Base-by-base conservation (phyloP, 768 basidiomycete species). In the Pilatotrama ljubarskyi region DNA sequence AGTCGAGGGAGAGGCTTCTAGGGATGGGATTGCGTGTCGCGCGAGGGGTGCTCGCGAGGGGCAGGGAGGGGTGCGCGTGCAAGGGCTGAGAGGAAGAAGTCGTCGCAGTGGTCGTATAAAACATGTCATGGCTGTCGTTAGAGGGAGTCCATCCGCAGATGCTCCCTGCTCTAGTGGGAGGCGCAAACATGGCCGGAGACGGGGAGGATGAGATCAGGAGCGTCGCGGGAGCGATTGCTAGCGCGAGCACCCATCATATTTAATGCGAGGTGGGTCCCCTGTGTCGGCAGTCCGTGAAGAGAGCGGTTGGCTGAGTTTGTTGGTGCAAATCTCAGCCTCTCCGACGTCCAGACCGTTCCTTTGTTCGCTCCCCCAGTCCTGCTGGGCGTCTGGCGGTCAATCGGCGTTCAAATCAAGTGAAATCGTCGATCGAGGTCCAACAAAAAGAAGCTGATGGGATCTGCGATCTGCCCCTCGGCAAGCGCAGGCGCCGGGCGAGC, bases 371-470 rank as follows among this genome's bases (percentile, higher is more conserved):
- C 36, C n/a, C n/a, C 51, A 6, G 5, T 29, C 42, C 37, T 13
- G 38, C 5, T 25, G 35, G 42, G 43, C 55, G 55, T n/a, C 47
- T 49, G 24, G 20, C 49, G 40, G 36, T 11, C 50, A 46, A 44
- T 44, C 51, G 50, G 47, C 56, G 46, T 47, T 57, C 55, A 57
- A 57, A 63, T 63, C 56, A 48, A 29, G 25, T 38, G 25, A 51
- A 36, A 56, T 58, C 61, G 49, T 40, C 48, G 61, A 63, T 63
- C 61, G 61, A 47, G 46, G 38, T 57, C 50, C 47, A 61, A 61
- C 60, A 63, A 58, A 58, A 63, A 42, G 61, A 58, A 53, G 52
- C 56, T 58, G 61, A 62, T 62, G 55, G 22, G 35, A 61, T 61
- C 60, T 36, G 38, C 37, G 61, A 57, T 57, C 55, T 37, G 7